Evolutionary conservation across 768 basidiomycete species (phyloP), one percentile per base, ranked within the genome.

Genomic region (Lactifluus echinatus): DNA sequence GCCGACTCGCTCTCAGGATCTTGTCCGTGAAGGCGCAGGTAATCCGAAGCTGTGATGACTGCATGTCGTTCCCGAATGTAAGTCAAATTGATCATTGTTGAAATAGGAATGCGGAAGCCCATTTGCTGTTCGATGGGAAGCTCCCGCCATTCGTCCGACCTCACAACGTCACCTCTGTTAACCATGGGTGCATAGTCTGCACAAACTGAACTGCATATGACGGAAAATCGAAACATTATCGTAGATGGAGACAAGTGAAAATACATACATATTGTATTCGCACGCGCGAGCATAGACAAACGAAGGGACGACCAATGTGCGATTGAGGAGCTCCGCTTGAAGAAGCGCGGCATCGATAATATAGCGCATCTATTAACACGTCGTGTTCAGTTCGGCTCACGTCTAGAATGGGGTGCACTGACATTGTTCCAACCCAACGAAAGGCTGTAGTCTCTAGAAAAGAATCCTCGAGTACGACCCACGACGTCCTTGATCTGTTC

Each of bases 391-490:
- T 11, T 19, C 28, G 1, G 17, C 31, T 6, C n/a, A 28, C 24
- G 12, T 8, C 2, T 14, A 8, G 23, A 29, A 15, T 36, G 21
- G n/a, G 42, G 12, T n/a, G 12, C 11, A 63, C 75, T 56, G 29
- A 77, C 75, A 43, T 78, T 78, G 62, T 79, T 78, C 75, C 76
- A 78, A 19, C 76, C 77, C 6, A 78, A 63, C 2, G 69, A 70
- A 53, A 76, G 65, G 48, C 71, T 76, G 59, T 66, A 78, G 51
- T 78, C 76, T 31, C 77, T 70, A 21, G 70, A 69, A 60, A 74
- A 77, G 53, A 68, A 78, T 2, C 76, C 76, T 44, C 71, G 66
- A 2, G 76, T 75, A 17, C 66, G 61, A n/a, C 66, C 50, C 1
- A 76, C 70, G 23, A 75, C 63, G 24, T 64, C 66, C 39, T 59